A percentile compares a stretch with the other conserved stretches of the same genome.
phyloP scores from a whole-genome alignment of 1,284 basidiomycete genomes.

The Trichosporon sp. region DNA sequence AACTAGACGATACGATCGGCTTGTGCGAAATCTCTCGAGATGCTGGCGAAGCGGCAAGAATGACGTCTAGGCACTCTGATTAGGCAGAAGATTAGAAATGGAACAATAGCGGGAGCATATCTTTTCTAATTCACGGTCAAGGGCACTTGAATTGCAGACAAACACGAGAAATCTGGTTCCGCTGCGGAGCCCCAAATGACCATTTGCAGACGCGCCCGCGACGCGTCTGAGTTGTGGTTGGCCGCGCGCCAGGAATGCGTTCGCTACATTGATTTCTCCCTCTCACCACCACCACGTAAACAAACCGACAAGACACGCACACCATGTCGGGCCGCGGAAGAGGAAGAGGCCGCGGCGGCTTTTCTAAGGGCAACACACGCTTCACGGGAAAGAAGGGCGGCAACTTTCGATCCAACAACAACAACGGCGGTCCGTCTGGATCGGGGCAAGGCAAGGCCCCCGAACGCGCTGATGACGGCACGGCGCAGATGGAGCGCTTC shows the following conservation, averaged over 20 bases:
- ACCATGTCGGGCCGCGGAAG: slow-evolving; percentile 57
- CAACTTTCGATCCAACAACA: slow-evolving; percentile 20
- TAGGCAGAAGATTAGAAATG: background rate
- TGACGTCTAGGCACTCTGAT: slow-evolving; percentile 2
- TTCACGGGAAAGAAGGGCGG: slow-evolving; percentile 49
- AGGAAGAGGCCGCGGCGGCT: slow-evolving; percentile 59
- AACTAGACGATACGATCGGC: background rate
- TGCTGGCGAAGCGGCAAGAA: slow-evolving; percentile 8
- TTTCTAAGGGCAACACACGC: slow-evolving; percentile 52
- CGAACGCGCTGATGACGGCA: slow-evolving; percentile 81
- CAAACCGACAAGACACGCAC: background rate
- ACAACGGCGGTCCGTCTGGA: slow-evolving; percentile 28
- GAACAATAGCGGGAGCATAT: background rate
- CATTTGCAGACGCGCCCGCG: slow-evolving; percentile 18
- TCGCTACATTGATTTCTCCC: background rate
- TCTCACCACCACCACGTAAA: background rate
- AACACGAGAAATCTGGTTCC: background rate
- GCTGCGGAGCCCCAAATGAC: slow-evolving; percentile 20
- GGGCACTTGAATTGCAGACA: background rate
- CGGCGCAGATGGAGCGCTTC: slow-evolving; percentile 76
- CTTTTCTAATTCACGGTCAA: background rate
- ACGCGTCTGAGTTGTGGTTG: slow-evolving; percentile 15
- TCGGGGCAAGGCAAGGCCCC: slow-evolving; percentile 57
- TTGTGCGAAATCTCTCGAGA: slow-evolving; percentile 17
- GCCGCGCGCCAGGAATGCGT: background rate